Percentiles rank a stretch among this genome's conserved stretches.
Evolutionary conservation across 768 basidiomycete genomes (phyloP).

Genomic region (Myochromella boudieri): DNA sequence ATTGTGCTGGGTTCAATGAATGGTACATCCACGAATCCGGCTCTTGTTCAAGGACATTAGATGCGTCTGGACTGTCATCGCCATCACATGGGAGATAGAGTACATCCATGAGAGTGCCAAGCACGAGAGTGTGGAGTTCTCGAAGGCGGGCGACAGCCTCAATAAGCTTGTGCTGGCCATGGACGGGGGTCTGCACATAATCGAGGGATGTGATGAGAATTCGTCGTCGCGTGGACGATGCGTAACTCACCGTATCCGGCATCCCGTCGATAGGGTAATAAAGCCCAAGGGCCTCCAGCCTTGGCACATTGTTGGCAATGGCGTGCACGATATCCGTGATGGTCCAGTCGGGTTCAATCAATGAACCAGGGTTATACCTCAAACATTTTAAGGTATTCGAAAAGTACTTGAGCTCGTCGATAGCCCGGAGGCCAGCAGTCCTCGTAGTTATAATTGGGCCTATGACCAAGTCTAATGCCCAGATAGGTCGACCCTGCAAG

Average conservation of each 20-base stretch:
- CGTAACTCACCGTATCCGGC: too few relatives aligned
- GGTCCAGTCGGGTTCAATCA: not conserved
- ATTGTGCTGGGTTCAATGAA: constrained; percentile 1
- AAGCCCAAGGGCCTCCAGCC: not conserved
- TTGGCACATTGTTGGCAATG: not conserved
- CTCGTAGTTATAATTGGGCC: not conserved
- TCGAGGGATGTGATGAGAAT: too few relatives aligned
- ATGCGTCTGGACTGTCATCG: not conserved
- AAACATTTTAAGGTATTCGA: constrained; percentile 1
- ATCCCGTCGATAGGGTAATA: not conserved
- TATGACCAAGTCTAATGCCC: not conserved
- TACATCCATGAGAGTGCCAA: not conserved
- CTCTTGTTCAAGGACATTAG: not conserved
- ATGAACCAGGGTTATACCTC: not conserved
- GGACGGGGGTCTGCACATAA: not conserved
- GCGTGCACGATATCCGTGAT: not conserved
- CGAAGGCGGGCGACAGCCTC: not conserved
- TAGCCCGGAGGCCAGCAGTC: not conserved
- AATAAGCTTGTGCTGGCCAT: not conserved
- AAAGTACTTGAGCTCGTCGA: not conserved
- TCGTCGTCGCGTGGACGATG: too few relatives aligned
- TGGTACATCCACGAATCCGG: not conserved
- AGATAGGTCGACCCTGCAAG: not conserved
- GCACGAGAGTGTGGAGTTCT: not conserved
- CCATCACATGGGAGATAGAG: not conserved